Evolutionary conservation across 179 eudicot genomes (phyloP).

Genomic region (Silene vulgaris): DNA sequence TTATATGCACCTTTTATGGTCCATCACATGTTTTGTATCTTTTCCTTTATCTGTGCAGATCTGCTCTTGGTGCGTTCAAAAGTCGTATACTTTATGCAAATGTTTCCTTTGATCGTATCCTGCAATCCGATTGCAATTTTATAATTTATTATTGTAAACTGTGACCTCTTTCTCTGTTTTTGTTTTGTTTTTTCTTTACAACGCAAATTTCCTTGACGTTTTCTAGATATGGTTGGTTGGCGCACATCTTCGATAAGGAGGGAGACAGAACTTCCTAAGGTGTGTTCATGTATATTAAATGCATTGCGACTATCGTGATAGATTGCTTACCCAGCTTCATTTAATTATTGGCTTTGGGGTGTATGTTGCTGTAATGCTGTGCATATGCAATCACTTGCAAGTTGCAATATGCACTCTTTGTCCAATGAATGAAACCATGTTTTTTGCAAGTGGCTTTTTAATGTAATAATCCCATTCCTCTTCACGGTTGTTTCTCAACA

Average conservation of each 20-base stretch:
- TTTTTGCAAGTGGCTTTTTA: background rate
- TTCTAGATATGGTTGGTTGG: conserved; percentile 96
- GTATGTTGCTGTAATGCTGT: no score
- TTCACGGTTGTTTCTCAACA: background rate
- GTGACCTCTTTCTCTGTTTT: background rate
- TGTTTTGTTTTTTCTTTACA: background rate
- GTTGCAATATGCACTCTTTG: background rate
- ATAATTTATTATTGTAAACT: background rate
- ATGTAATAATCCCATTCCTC: background rate
- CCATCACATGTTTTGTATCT: background rate
- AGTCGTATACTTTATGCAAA: conserved; percentile 88
- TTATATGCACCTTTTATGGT: background rate
- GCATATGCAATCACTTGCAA: background rate
- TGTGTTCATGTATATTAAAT: conserved; percentile 23
- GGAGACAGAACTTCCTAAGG: conserved; percentile 87
- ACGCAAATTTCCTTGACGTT: conserved; percentile 40
- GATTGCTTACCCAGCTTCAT: background rate
- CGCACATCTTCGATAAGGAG: conserved; percentile 95
- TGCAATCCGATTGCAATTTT: conserved; percentile 49
- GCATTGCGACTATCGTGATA: background rate
- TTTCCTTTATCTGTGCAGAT: conserved; percentile 49
- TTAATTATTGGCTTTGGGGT: background rate
- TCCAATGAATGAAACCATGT: background rate
- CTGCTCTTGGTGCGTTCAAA: conserved; percentile 82
- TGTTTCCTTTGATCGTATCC: conserved; percentile 97